Conservation (phyloP, 2,329 filamentous ascomycete genomes). For the Cytospora leucostoma region DNA sequence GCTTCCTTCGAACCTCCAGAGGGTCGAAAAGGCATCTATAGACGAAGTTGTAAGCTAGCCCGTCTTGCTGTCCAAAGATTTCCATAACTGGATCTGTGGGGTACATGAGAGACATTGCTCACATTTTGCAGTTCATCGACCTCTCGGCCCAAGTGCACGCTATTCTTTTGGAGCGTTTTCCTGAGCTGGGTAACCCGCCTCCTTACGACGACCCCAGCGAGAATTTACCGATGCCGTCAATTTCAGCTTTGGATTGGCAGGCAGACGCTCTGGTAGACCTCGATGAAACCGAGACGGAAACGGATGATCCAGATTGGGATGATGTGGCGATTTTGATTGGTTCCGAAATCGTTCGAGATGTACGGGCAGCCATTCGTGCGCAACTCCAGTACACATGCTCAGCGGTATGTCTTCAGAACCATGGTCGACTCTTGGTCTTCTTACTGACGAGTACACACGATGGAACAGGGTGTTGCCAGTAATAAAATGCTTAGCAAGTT, state of each 20-base stretch:
- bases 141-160: conserved; percentile 81
- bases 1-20: conserved; percentile 66
- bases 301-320: conserved; percentile 91
- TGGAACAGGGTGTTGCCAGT: conserved; percentile 65
- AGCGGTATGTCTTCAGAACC: conserved; percentile 11
- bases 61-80: background rate
- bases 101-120: background rate
- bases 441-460: background rate
- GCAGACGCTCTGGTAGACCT: conserved; percentile 81
- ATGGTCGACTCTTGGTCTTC: background rate
- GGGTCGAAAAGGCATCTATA: conserved; percentile 89
- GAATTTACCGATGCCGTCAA: conserved; percentile 67
- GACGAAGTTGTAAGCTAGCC: conserved; percentile 68
- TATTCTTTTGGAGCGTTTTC: conserved; percentile 73
- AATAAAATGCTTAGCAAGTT: conserved; percentile 98
- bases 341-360: conserved; percentile 80
- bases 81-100: background rate
- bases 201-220: conserved; percentile 74
- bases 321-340: conserved; percentile 85
- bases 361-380: conserved; percentile 69
- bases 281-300: conserved; percentile 70
- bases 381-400: conserved; percentile 87
- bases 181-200: conserved; percentile 67
- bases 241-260: conserved; percentile 77
- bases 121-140: conserved; percentile 66